Percentiles rank a stretch among this genome's conserved stretches.
phyloP scores from a whole-genome alignment of 2,329 filamentous ascomycete species.

The Emergomyces pasteurianus region DNA sequence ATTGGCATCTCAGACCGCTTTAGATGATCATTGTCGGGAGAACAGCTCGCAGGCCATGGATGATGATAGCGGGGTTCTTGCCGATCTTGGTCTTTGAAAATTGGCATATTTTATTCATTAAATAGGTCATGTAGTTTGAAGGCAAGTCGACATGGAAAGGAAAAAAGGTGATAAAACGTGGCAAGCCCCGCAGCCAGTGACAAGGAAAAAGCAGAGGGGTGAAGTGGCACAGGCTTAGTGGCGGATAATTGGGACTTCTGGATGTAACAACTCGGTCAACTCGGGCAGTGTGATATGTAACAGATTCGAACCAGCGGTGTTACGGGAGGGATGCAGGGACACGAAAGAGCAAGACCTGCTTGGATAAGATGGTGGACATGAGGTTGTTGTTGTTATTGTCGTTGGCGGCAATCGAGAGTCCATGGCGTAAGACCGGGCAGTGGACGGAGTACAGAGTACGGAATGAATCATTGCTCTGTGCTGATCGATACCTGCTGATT shows the following conservation, averaged over 20 bases:
- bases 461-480: background rate
- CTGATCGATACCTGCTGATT: background rate
- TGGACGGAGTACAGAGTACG: background rate
- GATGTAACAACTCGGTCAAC: background rate
- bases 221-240: slow-evolving; percentile 12
- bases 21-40: slow-evolving; percentile 5
- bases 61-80: slow-evolving; percentile 18
- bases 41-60: slow-evolving; percentile 6
- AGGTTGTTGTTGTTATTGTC: background rate
- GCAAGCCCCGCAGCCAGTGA: slow-evolving; percentile 7
- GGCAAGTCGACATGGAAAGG: background rate
- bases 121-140: slow-evolving; percentile 3
- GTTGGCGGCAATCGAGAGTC: background rate
- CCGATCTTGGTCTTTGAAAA: slow-evolving; percentile 21
- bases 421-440: background rate
- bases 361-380: background rate
- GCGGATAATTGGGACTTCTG: slow-evolving; percentile 1
- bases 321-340: background rate
- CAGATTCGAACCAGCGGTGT: background rate
- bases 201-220: background rate
- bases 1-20: slow-evolving; percentile 10
- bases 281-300: background rate
- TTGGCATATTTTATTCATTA: slow-evolving; percentile 15
- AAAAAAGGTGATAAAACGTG: slow-evolving; percentile 9
- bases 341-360: background rate